These are phyloP conservation scores for Persicaria maculosa DNA, from an alignment of 148 eudicot species.

Conservation along the genomic window DNA sequence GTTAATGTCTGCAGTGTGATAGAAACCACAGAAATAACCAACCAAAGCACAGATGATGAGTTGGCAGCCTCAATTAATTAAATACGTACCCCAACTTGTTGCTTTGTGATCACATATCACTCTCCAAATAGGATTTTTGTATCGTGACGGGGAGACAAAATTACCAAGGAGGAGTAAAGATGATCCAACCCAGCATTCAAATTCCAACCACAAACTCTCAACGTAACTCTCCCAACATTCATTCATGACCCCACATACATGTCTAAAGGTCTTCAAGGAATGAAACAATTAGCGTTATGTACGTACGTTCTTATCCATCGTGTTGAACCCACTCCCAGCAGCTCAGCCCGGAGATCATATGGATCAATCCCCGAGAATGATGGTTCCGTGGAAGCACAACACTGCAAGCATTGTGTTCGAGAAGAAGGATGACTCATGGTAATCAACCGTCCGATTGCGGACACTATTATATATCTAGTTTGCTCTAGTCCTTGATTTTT, in stretches of 20 bases:
- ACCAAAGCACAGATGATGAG: too few relatives aligned
- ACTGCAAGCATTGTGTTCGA: neutral
- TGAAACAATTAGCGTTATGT: too few relatives aligned
- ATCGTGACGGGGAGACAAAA: neutral
- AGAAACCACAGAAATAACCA: too few relatives aligned
- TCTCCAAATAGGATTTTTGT: neutral
- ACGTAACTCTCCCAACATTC: neutral
- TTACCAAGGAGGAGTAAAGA: neutral
- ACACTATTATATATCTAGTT: neutral
- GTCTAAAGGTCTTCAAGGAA: neutral
- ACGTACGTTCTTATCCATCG: neutral
- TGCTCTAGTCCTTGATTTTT: too few relatives aligned
- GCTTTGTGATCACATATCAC: neutral
- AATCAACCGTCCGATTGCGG: neutral
- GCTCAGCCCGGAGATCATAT: neutral
- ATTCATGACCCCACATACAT: neutral
- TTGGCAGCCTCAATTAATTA: too few relatives aligned
- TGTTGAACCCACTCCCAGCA: neutral
- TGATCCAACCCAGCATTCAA: neutral
- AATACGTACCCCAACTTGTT: too few relatives aligned
- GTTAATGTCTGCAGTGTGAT: too few relatives aligned
- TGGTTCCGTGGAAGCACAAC: neutral
- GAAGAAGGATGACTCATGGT: constrained; percentile 4
- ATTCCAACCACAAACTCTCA: neutral
- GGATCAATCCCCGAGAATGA: constrained; percentile 1